phyloP scores from a whole-genome alignment of 805 yeast species.

The Pichia exigua region DNA sequence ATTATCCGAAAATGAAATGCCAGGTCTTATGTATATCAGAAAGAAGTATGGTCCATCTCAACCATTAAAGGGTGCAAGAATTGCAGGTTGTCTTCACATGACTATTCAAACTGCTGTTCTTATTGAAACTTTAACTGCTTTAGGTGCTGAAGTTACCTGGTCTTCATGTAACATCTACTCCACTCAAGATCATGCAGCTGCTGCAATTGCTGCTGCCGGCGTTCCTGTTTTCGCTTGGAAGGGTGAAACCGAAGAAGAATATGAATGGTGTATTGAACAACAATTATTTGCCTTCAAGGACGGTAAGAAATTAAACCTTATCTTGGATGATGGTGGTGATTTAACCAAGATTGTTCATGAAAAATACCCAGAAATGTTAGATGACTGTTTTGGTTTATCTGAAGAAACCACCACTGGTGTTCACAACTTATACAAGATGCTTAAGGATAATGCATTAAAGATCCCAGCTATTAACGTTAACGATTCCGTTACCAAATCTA shows the following conservation, averaged over 20 bases:
- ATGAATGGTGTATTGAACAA: conserved; percentile 98
- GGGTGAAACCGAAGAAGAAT: conserved; percentile 99
- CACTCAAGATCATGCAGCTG: conserved; percentile 99
- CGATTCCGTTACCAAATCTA: conserved; percentile 98
- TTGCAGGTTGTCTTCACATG: conserved; percentile 99
- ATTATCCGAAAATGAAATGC: conserved; percentile 98
- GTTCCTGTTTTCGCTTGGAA: conserved; percentile 99
- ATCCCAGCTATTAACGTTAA: conserved; percentile 99
- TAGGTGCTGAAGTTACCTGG: conserved; percentile 99
- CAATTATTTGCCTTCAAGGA: conserved; percentile 98
- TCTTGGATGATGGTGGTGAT: conserved; percentile 99
- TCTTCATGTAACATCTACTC: conserved; percentile 98
- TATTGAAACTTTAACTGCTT: conserved; percentile 92
- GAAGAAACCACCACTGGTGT: conserved; percentile 99
- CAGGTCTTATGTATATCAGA: conserved; percentile 98
- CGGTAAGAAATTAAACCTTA: conserved; percentile 88
- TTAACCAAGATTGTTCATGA: conserved; percentile 94
- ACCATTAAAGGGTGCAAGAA: conserved; percentile 97
- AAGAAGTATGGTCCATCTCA: conserved; percentile 82
- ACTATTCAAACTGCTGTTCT: conserved; percentile 98
- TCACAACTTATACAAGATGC: conserved; percentile 96
- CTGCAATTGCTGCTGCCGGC: conserved; percentile 99
- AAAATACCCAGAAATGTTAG: conserved; percentile 95
- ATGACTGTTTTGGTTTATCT: conserved; percentile 89
- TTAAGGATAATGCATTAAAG: conserved; percentile 80